Percentiles rank a stretch among this genome's conserved stretches.
phyloP scores from a whole-genome alignment of 352 stramenopile genomes.

The Phytophthora crassamura region DNA sequence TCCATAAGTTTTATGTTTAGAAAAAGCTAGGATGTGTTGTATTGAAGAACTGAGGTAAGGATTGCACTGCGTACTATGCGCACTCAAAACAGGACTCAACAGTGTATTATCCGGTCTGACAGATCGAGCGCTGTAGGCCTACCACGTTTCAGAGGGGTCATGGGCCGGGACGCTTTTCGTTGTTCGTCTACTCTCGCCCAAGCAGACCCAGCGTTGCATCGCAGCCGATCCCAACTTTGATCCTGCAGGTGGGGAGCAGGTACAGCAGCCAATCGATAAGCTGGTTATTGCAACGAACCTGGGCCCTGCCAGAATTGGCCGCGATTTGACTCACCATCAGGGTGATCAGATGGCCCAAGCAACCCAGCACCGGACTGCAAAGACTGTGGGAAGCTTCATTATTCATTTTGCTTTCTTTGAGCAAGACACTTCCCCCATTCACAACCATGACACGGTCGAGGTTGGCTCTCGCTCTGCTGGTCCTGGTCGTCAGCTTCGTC shows the following conservation, averaged over 20 bases:
- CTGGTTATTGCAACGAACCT: constrained; percentile 20
- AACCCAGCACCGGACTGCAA: constrained; percentile 25
- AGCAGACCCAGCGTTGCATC: constrained; percentile 35
- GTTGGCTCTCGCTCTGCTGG: constrained; percentile 23
- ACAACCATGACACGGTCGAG: constrained; percentile 23
- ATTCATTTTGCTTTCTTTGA: constrained; percentile 31
- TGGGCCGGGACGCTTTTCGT: constrained; percentile 24
- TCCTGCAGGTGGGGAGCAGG: constrained; percentile 16
- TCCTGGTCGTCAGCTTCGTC: constrained; percentile 27
- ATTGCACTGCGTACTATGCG: background rate
- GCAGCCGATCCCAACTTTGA: constrained; percentile 23
- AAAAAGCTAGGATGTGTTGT: background rate
- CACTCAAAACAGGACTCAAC: background rate
- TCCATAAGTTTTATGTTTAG: constrained; percentile 3
- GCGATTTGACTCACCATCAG: constrained; percentile 36
- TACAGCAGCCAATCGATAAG: constrained; percentile 23
- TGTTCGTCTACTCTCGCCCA: constrained; percentile 37
- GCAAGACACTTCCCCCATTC: constrained; percentile 8
- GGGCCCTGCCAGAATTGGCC: constrained; percentile 3
- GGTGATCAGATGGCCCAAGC: constrained; percentile 26
- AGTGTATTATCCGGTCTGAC: background rate
- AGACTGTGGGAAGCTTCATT: constrained; percentile 15
- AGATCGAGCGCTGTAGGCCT: background rate
- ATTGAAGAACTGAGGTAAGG: background rate
- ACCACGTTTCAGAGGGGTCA: constrained; percentile 1